phyloP scores from a whole-genome alignment of 202 grass and related monocot genomes.

The Setaria viridis region DNA sequence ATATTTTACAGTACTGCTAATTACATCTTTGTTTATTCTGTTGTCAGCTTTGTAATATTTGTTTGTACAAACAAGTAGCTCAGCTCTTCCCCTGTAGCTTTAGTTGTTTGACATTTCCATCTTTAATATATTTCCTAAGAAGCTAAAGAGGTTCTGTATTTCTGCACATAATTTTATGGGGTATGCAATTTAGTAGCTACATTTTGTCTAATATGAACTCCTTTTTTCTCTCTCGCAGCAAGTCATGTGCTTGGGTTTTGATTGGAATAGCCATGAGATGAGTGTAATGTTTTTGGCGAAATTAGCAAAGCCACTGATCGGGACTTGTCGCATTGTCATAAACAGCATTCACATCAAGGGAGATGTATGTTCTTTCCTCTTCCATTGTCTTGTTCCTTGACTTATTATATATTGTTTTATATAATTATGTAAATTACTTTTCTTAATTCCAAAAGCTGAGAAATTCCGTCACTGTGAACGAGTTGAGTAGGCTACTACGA shows the following conservation, averaged over 20 bases:
- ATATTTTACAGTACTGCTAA: conserved; percentile 21
- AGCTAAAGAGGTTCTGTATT: conserved; percentile 30
- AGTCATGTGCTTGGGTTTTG: conserved; percentile 90
- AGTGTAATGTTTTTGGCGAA: conserved; percentile 93
- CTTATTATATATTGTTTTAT: conserved; percentile 27
- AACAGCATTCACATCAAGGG: conserved; percentile 97
- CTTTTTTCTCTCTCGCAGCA: conserved; percentile 50
- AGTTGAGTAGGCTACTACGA: conserved; percentile 16
- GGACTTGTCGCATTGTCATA: conserved; percentile 85
- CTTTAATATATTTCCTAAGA: conserved; percentile 7
- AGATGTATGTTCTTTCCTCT: conserved; percentile 68
- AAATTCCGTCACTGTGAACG: conserved; percentile 8
- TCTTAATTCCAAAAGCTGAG: neutral
- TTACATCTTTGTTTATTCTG: neutral
- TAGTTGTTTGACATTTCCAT: conserved; percentile 28
- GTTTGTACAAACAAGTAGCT: neutral
- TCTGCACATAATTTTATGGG: neutral
- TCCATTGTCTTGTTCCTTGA: conserved; percentile 33
- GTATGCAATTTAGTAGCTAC: conserved; percentile 2
- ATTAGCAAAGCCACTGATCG: conserved; percentile 77
- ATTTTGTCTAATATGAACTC: conserved; percentile 25
- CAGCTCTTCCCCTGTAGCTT: neutral
- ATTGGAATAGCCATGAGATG: conserved; percentile 96
- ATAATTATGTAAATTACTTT: conserved; percentile 11
- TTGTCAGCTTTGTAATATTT: conserved; percentile 19